Percentiles rank a stretch among this genome's conserved stretches.
phyloP scores from a whole-genome alignment of 1,284 basidiomycete genomes.

The Sporisorium scitamineum region DNA sequence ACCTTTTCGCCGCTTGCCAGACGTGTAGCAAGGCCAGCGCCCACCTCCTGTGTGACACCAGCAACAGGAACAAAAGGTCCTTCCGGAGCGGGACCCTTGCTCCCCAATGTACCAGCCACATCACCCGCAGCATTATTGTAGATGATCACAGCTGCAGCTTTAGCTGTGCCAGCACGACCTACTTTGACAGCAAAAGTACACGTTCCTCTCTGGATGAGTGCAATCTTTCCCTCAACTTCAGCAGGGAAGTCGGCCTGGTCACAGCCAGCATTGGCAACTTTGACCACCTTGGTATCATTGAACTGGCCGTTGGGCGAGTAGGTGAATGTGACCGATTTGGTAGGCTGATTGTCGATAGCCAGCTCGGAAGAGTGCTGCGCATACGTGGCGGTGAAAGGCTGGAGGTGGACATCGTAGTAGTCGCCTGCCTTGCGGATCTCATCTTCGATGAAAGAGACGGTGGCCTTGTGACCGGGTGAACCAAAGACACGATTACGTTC shows the following conservation, averaged over 20 bases:
- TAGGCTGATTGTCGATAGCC: constrained; percentile 24
- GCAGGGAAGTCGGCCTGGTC: constrained; percentile 35
- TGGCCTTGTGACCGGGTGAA: constrained; percentile 38
- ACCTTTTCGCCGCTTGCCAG: constrained; percentile 35
- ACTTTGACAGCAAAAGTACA: constrained; percentile 33
- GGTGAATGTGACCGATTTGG: constrained; percentile 25
- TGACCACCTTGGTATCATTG: constrained; percentile 21
- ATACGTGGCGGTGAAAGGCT: constrained; percentile 44
- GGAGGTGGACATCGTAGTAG: constrained; percentile 42
- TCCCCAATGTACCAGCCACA: constrained; percentile 34
- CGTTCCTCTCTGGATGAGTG: constrained; percentile 33
- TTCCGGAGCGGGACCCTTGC: constrained; percentile 16
- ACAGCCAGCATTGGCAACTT: constrained; percentile 34
- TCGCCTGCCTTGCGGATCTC: constrained; percentile 24
- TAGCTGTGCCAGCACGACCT: constrained; percentile 31
- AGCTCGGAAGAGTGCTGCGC: constrained; percentile 28
- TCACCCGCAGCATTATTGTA: constrained; percentile 36
- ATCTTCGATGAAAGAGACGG: constrained; percentile 29
- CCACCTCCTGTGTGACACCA: constrained; percentile 22
- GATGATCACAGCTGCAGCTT: constrained; percentile 31
- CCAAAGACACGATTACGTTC: constrained; percentile 45
- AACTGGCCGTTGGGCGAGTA: constrained; percentile 42
- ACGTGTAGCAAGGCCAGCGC: constrained; percentile 10
- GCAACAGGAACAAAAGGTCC: constrained; percentile 40
- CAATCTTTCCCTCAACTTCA: constrained; percentile 30